Evolutionary conservation across 2,329 filamentous ascomycete genomes (phyloP), one percentile per base, ranked within the genome.

Genomic region (Pestalotiopsis sp.): DNA sequence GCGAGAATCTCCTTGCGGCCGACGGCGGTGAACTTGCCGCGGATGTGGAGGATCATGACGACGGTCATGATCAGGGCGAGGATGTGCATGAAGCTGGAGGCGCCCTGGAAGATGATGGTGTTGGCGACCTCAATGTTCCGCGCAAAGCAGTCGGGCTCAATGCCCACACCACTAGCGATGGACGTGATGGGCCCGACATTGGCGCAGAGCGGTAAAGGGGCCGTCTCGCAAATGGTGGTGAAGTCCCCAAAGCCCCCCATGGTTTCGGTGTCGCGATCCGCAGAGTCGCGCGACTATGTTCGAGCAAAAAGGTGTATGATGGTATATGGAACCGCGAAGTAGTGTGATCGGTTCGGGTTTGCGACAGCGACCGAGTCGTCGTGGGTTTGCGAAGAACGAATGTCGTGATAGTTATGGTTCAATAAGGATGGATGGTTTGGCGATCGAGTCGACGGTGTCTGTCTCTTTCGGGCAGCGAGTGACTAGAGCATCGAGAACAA

Each of bases 11-110:
- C 89, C 78, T 89, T 89, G 69, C 89, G 89, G 69, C 90, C 95
- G 75, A 99, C 96, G 76, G 96, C 96, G 25, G 96, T 99, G 81
- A 99, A 99, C 83, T 99, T 99, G 76, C 93, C 95, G 75, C 96
- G 90, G 71, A 99, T 93, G 81, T 99, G 96, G 72, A 99, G 86
- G 71, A 99, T 94, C 96, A 99, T 99, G 76, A 97, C 92, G 9
- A 95, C 92, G 4, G 94, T 97, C 95, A 99, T 98, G 75, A 91
- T 85, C 69, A 99, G 85, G 14, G 95, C 93, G 68, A 92, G 84
- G 73, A 99, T 98, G 81, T 99, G 96, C 83, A 96, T 93, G 78
- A 95, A 94, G 71, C 93, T 93, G 25, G 94, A 91, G 36, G 95
- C 96, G 78, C 91, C 93, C 83, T 98, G 91, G 80, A 99, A 99